Percentiles rank a stretch among this genome's conserved stretches.
These are phyloP conservation scores for Royoungia palumana DNA, from an alignment of 768 basidiomycete species.

Conservation along the genomic window DNA sequence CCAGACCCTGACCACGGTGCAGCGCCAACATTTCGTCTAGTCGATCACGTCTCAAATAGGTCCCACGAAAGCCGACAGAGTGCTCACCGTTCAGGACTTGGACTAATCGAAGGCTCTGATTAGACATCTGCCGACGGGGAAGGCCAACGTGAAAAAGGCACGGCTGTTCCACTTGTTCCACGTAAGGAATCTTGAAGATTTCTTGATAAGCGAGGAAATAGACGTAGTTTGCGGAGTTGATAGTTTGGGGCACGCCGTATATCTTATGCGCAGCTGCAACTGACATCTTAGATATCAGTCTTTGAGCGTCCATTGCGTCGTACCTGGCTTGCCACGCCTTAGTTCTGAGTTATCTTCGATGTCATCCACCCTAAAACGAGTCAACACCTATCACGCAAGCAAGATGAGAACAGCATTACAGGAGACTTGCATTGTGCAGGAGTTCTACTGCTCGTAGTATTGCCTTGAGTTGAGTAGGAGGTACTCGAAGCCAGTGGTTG, in stretches of 20 bases:
- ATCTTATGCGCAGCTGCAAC: constrained; percentile 90
- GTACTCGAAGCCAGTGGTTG: constrained; percentile 89
- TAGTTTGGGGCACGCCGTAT: constrained; percentile 93
- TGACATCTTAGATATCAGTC: background rate
- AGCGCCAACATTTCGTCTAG: constrained; percentile 70
- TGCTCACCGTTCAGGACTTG: constrained; percentile 68
- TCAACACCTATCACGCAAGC: background rate
- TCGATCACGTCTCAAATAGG: background rate
- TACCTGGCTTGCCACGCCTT: constrained; percentile 81
- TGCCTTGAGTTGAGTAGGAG: constrained; percentile 60
- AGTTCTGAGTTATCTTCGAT: constrained; percentile 93
- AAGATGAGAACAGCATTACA: constrained; percentile 48
- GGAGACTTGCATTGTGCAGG: constrained; percentile 89
- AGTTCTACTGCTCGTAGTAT: constrained; percentile 83
- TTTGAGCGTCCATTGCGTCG: background rate
- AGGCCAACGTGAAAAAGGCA: constrained; percentile 37
- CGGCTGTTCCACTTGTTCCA: constrained; percentile 11
- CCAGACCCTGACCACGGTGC: constrained; percentile 92
- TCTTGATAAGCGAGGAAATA: constrained; percentile 94
- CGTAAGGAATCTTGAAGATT: constrained; percentile 42
- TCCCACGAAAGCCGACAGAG: background rate
- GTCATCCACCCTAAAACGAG: constrained; percentile 72
- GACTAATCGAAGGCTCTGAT: constrained; percentile 49
- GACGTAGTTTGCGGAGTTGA: constrained; percentile 96
- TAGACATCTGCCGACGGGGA: background rate